Evolutionary conservation across 202 grass and related monocot genomes (phyloP).

Genomic region (Setaria italica): DNA sequence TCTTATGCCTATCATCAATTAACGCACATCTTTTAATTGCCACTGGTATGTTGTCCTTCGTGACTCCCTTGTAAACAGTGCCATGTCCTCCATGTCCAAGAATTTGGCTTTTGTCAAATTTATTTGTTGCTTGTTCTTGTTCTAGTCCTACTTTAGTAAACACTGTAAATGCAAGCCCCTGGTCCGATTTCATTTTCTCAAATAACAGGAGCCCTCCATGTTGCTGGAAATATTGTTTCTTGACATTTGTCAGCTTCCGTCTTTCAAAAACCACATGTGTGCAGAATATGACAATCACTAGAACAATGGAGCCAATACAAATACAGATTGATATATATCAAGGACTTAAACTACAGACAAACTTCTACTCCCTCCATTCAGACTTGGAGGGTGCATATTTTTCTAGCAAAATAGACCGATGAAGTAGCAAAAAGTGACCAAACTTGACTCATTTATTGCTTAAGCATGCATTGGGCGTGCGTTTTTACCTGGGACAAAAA

Average conservation of each 20-base stretch:
- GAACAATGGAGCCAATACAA: neutral
- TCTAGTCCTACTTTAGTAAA: constrained; percentile 55
- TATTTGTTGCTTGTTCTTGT: constrained; percentile 52
- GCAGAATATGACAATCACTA: constrained; percentile 30
- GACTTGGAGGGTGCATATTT: too few species aligned
- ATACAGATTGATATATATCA: constrained; percentile 5
- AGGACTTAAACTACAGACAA: neutral
- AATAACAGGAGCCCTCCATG: constrained; percentile 43
- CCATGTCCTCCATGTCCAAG: constrained; percentile 56
- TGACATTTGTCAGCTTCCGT: constrained; percentile 29
- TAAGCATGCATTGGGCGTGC: too few species aligned
- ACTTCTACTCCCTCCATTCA: too few species aligned
- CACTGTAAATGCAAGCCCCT: constrained; percentile 48
- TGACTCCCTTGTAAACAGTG: constrained; percentile 63
- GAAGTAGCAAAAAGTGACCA: too few species aligned
- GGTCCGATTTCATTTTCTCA: constrained; percentile 55
- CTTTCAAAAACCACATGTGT: constrained; percentile 13
- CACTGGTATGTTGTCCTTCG: constrained; percentile 18
- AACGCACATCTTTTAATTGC: constrained; percentile 54
- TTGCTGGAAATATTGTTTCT: constrained; percentile 47
- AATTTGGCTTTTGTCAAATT: constrained; percentile 50
- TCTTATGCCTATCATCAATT: constrained; percentile 52
- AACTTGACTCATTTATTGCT: too few species aligned
- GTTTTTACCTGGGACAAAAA: too few species aligned
- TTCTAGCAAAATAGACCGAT: too few species aligned